phyloP scores from a whole-genome alignment of 345 rosid species.

The Eucalyptus sp. region DNA sequence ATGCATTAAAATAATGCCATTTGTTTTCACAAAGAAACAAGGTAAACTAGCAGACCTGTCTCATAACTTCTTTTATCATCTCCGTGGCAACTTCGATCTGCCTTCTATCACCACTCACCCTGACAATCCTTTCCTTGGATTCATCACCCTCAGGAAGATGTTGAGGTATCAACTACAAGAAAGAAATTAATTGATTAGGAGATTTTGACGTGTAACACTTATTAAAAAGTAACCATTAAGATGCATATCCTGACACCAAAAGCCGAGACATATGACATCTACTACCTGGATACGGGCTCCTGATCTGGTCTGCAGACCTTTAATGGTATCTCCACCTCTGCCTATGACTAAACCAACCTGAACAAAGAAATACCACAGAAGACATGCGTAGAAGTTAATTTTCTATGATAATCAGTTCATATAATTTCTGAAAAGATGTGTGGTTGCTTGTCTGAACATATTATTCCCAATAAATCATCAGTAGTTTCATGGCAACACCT shows the following conservation, averaged over 20 bases:
- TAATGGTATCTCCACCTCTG: constrained; percentile 89
- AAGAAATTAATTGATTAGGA: background rate
- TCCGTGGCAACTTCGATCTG: constrained; percentile 78
- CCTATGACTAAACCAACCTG: constrained; percentile 96
- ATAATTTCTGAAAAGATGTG: background rate
- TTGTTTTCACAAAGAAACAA: background rate
- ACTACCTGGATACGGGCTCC: constrained; percentile 97
- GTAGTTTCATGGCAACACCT: constrained; percentile 24
- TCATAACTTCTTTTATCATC: constrained; percentile 79
- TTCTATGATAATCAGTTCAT: background rate
- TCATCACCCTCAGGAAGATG: constrained; percentile 80
- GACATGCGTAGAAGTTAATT: background rate
- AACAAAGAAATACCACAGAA: background rate
- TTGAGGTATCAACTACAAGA: constrained; percentile 72
- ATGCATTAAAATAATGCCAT: background rate
- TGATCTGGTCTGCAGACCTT: constrained; percentile 73
- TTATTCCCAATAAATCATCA: background rate
- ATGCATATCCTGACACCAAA: background rate
- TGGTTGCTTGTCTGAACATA: background rate
- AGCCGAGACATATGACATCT: constrained; percentile 3
- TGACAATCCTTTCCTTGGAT: constrained; percentile 77
- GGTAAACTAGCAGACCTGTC: constrained; percentile 49
- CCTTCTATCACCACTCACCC: constrained; percentile 80
- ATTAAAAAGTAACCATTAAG: background rate
- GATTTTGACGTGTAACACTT: background rate